phyloP scores from a whole-genome alignment of 2,329 filamentous ascomycete genomes.

The Aspergillus texensis region DNA sequence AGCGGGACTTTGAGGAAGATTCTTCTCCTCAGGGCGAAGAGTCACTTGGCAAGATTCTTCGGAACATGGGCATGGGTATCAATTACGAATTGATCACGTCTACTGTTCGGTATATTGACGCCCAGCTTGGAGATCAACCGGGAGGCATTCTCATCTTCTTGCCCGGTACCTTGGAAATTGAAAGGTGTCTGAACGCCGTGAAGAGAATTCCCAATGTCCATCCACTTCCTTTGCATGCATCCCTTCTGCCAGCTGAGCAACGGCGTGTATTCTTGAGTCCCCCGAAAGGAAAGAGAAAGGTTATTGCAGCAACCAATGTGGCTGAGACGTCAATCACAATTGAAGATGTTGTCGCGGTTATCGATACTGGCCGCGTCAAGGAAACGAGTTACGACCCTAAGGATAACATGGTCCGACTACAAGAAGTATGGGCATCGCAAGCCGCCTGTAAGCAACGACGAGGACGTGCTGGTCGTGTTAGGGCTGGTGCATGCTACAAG shows the following conservation, averaged over 20 bases:
- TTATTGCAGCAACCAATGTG: constrained; percentile 94
- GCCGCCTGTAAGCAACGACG: constrained; percentile 93
- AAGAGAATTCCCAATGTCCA: constrained; percentile 68
- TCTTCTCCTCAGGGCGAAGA: constrained; percentile 49
- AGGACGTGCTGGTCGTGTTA: constrained; percentile 89
- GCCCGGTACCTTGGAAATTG: constrained; percentile 90
- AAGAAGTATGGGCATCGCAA: constrained; percentile 92
- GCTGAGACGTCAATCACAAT: constrained; percentile 99
- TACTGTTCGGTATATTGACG: constrained; percentile 79
- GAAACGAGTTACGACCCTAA: constrained; percentile 91
- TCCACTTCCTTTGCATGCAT: constrained; percentile 87
- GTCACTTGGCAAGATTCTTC: constrained; percentile 68
- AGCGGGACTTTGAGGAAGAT: constrained; percentile 39
- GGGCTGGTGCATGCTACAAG: constrained; percentile 91
- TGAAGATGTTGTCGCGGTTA: constrained; percentile 93
- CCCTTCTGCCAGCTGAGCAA: constrained; percentile 84
- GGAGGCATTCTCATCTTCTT: constrained; percentile 96
- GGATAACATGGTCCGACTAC: constrained; percentile 90
- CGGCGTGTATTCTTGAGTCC: constrained; percentile 78
- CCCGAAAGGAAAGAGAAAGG: constrained; percentile 80
- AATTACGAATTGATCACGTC: constrained; percentile 87
- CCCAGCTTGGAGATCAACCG: constrained; percentile 69
- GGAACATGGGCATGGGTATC: constrained; percentile 77
- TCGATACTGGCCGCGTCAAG: constrained; percentile 93
- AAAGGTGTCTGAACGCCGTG: constrained; percentile 72